Conservation (phyloP, 345 rosid genomes). For the Gossypium bickii region DNA sequence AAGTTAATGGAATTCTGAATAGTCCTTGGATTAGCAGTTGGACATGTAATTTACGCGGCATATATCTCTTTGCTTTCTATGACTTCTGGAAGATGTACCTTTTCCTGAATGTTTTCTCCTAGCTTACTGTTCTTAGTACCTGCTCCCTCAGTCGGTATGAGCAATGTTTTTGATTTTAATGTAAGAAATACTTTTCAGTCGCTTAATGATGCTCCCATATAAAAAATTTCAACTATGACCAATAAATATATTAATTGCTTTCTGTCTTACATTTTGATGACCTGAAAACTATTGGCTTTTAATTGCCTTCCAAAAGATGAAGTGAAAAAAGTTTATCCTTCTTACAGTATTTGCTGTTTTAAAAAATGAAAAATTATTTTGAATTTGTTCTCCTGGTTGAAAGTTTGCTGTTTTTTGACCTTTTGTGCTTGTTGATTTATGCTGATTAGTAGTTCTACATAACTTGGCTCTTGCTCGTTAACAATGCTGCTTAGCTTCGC, state of each 20-base stretch:
- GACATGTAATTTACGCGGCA: neutral
- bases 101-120: neutral
- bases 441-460: neutral
- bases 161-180: neutral
- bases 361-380: no score
- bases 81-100: neutral
- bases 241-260: neutral
- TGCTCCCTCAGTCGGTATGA: neutral
- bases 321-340: slow-evolving; percentile 1
- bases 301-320: neutral
- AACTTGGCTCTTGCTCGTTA: neutral
- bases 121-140: neutral
- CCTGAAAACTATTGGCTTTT: slow-evolving; percentile 5
- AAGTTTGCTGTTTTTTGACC: neutral
- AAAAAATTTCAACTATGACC: neutral
- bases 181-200: neutral
- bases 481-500: neutral
- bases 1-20: neutral
- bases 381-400: no score
- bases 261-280: neutral
- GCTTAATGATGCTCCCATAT: neutral
- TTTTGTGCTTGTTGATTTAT: neutral
- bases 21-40: neutral
- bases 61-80: neutral
- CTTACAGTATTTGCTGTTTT: slow-evolving; percentile 6